Percentiles rank a stretch among this genome's conserved stretches.
phyloP scores from a whole-genome alignment of 140 eudicot genomes.

The Ambrosia hybrid region DNA sequence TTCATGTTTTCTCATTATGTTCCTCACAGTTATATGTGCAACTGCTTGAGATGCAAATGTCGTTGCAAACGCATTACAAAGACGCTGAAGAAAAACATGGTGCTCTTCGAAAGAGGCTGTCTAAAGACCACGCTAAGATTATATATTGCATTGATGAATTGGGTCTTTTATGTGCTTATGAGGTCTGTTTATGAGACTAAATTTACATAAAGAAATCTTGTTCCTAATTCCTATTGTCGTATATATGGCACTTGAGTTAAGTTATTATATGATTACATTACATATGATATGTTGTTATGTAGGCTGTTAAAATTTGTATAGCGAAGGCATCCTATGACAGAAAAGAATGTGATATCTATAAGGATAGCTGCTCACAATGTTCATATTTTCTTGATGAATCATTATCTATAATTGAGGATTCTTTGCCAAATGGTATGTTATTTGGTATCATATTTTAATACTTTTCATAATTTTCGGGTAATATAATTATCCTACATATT shows the following conservation, averaged over 20 bases:
- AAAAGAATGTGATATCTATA: conserved; percentile 39
- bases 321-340: conserved; percentile 34
- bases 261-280: not conserved
- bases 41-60: conserved; percentile 45
- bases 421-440: conserved; percentile 51
- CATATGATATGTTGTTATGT: conserved; percentile 16
- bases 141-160: conserved; percentile 68
- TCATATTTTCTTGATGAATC: conserved; percentile 49
- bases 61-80: conserved; percentile 32
- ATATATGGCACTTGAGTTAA: conserved; percentile 10
- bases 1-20: too few species aligned
- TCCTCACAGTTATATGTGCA: conserved; percentile 53
- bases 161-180: conserved; percentile 75
- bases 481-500: too few species aligned
- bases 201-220: not conserved
- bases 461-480: too few species aligned
- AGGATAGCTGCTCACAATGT: conserved; percentile 37
- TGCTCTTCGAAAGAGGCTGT: conserved; percentile 40
- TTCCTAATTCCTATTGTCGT: not conserved
- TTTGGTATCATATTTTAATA: conserved; percentile 41
- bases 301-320: conserved; percentile 65
- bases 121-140: conserved; percentile 46
- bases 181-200: conserved; percentile 44
- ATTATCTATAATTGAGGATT: conserved; percentile 31
- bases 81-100: conserved; percentile 48